A percentile compares a stretch with the other conserved stretches of the same genome.
Evolutionary conservation across 2,329 filamentous ascomycete species (phyloP).

Genomic region (Ceratocystis albifundus): DNA sequence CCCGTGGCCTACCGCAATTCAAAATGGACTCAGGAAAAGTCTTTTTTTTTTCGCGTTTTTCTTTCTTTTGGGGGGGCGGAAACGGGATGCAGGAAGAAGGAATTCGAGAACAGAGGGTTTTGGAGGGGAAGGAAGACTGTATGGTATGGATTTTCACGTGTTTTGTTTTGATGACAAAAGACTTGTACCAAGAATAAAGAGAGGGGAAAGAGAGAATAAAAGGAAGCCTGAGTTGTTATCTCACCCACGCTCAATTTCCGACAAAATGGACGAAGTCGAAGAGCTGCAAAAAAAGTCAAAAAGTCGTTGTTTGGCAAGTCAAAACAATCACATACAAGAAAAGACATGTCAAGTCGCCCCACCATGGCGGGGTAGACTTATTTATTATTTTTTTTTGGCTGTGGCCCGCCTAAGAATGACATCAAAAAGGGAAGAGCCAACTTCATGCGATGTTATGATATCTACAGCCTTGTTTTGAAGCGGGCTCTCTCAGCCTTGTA

Average conservation of each 20-base stretch:
- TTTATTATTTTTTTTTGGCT: neutral
- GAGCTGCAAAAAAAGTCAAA: too few relatives aligned
- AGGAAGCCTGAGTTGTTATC: neutral
- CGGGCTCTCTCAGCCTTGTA: neutral
- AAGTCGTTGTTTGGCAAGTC: too few relatives aligned
- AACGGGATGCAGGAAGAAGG: constrained; percentile 6
- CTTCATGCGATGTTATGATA: too few relatives aligned
- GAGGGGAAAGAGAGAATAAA: neutral
- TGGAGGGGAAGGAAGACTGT: neutral
- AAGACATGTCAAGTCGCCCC: neutral
- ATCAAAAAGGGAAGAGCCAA: constrained; percentile 1
- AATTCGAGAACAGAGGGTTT: neutral
- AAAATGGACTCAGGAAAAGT: neutral
- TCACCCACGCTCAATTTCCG: too few relatives aligned
- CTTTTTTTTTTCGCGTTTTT: too few relatives aligned
- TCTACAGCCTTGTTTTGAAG: neutral
- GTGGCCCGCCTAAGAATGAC: neutral
- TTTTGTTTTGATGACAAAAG: neutral
- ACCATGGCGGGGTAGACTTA: constrained; percentile 7
- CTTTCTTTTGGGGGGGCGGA: neutral
- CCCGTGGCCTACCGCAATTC: constrained; percentile 1
- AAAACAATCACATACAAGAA: neutral
- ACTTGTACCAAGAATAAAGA: neutral
- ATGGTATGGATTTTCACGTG: neutral
- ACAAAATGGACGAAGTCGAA: too few relatives aligned